Evolutionary conservation across 2,329 filamentous ascomycete genomes (phyloP), one percentile per base, ranked within the genome.

Genomic region (Rutstroemia sp.): DNA sequence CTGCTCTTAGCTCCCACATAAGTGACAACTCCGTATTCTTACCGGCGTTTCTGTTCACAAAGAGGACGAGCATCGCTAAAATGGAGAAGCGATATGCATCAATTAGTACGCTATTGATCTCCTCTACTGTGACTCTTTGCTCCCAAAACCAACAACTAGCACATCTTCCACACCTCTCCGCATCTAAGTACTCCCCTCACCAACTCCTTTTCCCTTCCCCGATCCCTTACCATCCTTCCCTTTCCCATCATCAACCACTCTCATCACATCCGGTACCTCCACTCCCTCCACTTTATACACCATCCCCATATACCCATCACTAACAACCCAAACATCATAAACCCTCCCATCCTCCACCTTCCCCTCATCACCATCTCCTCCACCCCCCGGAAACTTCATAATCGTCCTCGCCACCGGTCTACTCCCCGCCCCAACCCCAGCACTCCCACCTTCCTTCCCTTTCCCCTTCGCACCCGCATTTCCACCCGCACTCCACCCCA

Each of bases 301-400:
- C 78, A 97, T 82, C 0, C 88, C 90, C 37, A 90, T 75, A 72
- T 97, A 97, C 16, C 84, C 85, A 76, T 97, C 94, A 71, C 92
- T 97, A 18, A 94, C 76, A 2, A 96, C 83, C 60, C 80, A 70
- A 3, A 96, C 79, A 67, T 90, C 86, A 9, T 95, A 71, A 69
- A 79, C 87, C 65, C 83, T 82, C 61, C 75, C 73, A 25, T 69
- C 68, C 38, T 69, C 70, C 16, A 61, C 56, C 25, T 58, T 60
- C 6, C 60, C 62, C 47, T 62, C 62, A 16, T 61, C 62, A 0
- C 46, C 53, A 16, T 61, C 61, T 47, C 61, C 62, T 4, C 71
- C 72, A 7, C 67, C 62, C 3, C 67, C 62, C 3, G 86, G 85
- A 23, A 92, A 67, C 65, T 80, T 84, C 23, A 92, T 76, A 21